phyloP scores from a whole-genome alignment of 2,329 filamentous ascomycete genomes.

The Polytolypa hystricis region DNA sequence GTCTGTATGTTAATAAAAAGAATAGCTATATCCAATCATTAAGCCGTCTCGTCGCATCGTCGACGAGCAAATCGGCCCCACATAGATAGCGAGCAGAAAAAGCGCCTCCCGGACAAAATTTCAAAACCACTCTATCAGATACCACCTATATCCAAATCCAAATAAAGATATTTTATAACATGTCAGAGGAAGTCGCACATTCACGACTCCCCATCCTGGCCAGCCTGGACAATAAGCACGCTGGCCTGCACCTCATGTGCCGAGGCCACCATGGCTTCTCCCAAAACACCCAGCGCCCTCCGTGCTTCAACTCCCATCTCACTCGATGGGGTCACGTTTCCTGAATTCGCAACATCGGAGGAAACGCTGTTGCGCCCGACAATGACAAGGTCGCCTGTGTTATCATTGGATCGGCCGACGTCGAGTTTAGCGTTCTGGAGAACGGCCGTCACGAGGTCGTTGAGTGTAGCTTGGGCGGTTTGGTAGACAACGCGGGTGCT shows the following conservation, averaged over 20 bases:
- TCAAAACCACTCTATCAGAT: too few relatives aligned
- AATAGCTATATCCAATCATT: too few relatives aligned
- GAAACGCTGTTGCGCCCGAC: conserved; percentile 25
- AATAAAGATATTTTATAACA: too few relatives aligned
- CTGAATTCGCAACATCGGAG: conserved; percentile 2
- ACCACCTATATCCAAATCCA: too few relatives aligned
- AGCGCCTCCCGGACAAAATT: too few relatives aligned
- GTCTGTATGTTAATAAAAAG: too few relatives aligned
- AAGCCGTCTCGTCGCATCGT: too few relatives aligned
- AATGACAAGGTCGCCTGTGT: conserved; percentile 61
- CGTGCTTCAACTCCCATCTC: conserved; percentile 23
- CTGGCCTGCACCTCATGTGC: conserved; percentile 52
- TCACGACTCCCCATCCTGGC: conserved; percentile 2
- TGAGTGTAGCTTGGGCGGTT: conserved; percentile 15
- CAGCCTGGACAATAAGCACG: conserved; percentile 59
- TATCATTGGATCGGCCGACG: conserved; percentile 49
- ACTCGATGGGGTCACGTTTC: conserved; percentile 22
- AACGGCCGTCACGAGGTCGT: conserved; percentile 35
- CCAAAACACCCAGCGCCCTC: conserved; percentile 23
- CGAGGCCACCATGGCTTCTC: conserved; percentile 40
- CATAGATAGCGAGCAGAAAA: too few relatives aligned
- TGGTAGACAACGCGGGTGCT: conserved; percentile 47
- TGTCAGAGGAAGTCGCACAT: neutral
- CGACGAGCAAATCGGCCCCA: too few relatives aligned
- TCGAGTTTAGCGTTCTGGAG: conserved; percentile 47